Evolutionary conservation across 2,329 filamentous ascomycete species (phyloP).

Genomic region (Stagonosporopsis vannaccii): DNA sequence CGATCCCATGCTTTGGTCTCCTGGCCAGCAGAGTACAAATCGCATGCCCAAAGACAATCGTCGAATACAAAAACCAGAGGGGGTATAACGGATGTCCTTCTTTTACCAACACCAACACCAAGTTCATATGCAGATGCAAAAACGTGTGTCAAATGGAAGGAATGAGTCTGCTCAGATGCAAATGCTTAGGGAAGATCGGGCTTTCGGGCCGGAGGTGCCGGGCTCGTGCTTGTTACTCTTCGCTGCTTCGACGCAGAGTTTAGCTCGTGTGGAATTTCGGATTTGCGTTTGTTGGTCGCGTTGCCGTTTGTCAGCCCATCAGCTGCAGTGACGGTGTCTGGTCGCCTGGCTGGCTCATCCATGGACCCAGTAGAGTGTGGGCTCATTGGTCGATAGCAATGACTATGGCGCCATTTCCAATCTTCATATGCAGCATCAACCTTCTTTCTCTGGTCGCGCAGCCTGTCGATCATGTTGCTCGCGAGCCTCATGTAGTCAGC

Average conservation of each 20-base stretch:
- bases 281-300: constrained; percentile 27
- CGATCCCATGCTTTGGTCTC: not conserved
- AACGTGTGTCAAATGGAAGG: constrained; percentile 11
- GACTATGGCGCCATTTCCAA: constrained; percentile 23
- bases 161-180: constrained; percentile 3
- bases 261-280: constrained; percentile 21
- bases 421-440: constrained; percentile 29
- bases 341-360: constrained; percentile 15
- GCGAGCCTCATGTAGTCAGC: constrained; percentile 23
- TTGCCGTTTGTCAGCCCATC: constrained; percentile 8
- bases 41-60: not conserved
- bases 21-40: not conserved
- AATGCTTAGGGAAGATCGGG: constrained; percentile 20
- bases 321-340: not conserved
- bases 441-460: constrained; percentile 26
- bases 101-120: constrained; percentile 29
- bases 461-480: constrained; percentile 25
- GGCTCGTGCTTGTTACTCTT: constrained; percentile 16
- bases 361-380: constrained; percentile 7
- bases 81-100: constrained; percentile 31
- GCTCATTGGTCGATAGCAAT: constrained; percentile 7
- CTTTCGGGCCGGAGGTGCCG: constrained; percentile 24
- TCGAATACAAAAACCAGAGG: constrained; percentile 15
- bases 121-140: constrained; percentile 30
- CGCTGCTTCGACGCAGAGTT: constrained; percentile 22